phyloP scores from a whole-genome alignment of 148 eudicot genomes.

The Fagopyrum tataricum region DNA sequence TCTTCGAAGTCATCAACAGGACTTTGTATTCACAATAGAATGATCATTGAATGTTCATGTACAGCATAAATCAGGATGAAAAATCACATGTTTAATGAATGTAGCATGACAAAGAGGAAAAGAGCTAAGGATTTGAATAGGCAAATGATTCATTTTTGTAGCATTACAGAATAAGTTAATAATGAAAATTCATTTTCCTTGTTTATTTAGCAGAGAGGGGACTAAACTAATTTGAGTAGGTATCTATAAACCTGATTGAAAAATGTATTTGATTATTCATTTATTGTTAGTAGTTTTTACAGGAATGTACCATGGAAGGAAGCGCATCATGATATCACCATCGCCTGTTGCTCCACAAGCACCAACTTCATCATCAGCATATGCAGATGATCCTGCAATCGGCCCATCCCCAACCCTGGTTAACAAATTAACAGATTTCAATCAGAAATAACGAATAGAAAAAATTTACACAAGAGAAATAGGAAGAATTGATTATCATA shows the following conservation, averaged over 20 bases:
- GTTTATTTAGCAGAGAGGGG: neutral
- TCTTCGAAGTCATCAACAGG: neutral
- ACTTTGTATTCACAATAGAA: neutral
- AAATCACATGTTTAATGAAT: too few relatives aligned
- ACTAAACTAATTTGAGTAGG: neutral
- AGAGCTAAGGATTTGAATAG: neutral
- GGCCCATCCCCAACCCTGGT: conserved; percentile 97
- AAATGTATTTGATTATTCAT: neutral
- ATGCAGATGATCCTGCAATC: conserved; percentile 88
- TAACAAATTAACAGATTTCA: conserved; percentile 7
- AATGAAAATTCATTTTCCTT: neutral
- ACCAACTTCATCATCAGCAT: conserved; percentile 89
- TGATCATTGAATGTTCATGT: neutral
- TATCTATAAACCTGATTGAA: neutral
- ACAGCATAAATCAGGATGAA: too few relatives aligned
- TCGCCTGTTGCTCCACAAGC: conserved; percentile 98
- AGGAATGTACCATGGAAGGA: conserved; percentile 76
- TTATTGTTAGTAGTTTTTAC: neutral
- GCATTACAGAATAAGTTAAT: neutral
- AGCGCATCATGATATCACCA: conserved; percentile 99
- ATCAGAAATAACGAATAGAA: conserved; percentile 7
- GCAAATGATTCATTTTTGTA: neutral
- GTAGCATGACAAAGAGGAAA: neutral
- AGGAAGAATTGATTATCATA: neutral
- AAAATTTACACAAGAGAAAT: neutral